Conservation (phyloP, 1,139 yeast genomes). For the Saccharomycopsis phalli region DNA sequence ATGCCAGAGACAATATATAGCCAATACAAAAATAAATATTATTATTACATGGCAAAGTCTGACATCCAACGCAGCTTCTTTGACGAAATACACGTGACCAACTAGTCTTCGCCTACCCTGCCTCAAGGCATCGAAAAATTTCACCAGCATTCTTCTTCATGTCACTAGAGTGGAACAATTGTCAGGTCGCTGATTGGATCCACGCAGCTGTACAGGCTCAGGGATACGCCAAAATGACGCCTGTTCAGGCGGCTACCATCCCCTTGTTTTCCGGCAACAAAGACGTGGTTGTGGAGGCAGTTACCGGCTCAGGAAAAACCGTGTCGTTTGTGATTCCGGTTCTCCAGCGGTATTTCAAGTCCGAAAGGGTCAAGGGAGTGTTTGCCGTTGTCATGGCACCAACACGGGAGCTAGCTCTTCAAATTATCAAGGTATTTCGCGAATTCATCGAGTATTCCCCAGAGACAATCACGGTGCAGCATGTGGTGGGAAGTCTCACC, state of each 20-base stretch:
- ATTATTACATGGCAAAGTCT: no score
- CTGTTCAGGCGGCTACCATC: conserved; percentile 93
- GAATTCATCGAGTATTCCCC: conserved; percentile 54
- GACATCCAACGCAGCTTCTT: no score
- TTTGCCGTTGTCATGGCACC: conserved; percentile 60
- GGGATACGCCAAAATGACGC: conserved; percentile 84
- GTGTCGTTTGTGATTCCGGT: conserved; percentile 91
- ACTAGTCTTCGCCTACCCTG: no score
- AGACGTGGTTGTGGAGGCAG: conserved; percentile 94
- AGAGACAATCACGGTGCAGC: conserved; percentile 51
- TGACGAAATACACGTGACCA: no score
- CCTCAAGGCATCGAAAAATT: no score
- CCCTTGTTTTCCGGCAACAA: conserved; percentile 83
- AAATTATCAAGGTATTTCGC: conserved; percentile 62
- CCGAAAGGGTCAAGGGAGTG: conserved; percentile 29
- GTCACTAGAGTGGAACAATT: neutral
- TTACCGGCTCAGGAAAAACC: conserved; percentile 96
- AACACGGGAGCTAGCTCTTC: conserved; percentile 86
- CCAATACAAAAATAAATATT: no score
- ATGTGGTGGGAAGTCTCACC: conserved; percentile 71
- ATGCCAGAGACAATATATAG: no score
- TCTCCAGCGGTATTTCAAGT: conserved; percentile 43
- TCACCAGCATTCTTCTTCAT: neutral
- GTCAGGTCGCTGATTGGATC: conserved; percentile 11
- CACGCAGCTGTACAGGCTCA: conserved; percentile 57